Base-by-base conservation (phyloP, 83 land plant genomes). In the Diphasiastrum complanatum region DNA sequence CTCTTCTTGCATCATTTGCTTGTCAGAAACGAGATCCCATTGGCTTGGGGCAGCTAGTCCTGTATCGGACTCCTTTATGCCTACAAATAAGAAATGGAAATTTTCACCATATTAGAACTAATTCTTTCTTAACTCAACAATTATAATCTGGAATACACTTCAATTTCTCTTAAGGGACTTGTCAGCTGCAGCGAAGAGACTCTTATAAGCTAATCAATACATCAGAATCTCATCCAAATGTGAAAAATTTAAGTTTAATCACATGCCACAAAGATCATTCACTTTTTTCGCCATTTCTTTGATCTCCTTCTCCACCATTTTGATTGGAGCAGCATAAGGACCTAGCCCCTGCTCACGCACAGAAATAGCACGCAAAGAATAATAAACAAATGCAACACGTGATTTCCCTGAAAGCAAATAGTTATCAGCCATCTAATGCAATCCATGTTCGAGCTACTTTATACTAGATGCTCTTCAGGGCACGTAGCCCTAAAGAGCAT, bases 1-100 rank as follows among this genome's bases (percentile, higher is more conserved):
- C 58, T 93, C 99, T 58, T 93, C 99, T 59, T 93, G 96, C 97
- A 93, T 93, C 96, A 93, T 85, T 59, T 93, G 96, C 71, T 93
- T 93, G 70, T 93, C 99, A 33, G 99, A 85, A 34, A 93, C 97
- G 43, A 93, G 86, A 84, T 93, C 99, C 96, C 96, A 93, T 57
- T 86, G 96, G 68, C 96, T 93, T 14, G 99, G 96, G 37, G 86
- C 99, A 69, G 97, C 99, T 61, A 93, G 60, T 4, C 96, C 99
- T 31, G 99, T 93, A 52, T 93, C 99, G 31, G 99, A 93, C 70
- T 93, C 99, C 74, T 93, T 93, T 20, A 93, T 89, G 6, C 99
- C 99, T 93, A 66, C 27, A 46, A 46, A 38, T 16, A 14, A 23
- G 6, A 19, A 33, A 51, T 47, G n/a, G n/a, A 48, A 68, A 3